Base-by-base conservation (phyloP, 225 moss, liverwort and hornwort species). In the Rhytidiadelphus loreus region DNA sequence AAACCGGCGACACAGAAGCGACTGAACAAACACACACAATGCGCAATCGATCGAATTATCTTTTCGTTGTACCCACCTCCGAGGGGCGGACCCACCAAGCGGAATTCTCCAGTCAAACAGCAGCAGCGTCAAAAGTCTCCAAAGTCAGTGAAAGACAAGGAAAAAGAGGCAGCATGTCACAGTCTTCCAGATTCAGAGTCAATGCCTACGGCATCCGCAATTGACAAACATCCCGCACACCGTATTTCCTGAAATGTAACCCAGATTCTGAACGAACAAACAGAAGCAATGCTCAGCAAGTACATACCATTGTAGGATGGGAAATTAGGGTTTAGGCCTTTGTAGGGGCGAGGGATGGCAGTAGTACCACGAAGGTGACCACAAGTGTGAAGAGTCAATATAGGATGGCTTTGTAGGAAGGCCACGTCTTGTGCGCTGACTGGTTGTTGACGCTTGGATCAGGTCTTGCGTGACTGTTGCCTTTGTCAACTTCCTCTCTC, bases 91-190 rank as follows among this genome's bases (percentile, higher is more conserved):
- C 85, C 85, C 85, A 71, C 72, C 35, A 3, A 73, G 52, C 44
- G 32, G 32, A 48, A 61, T 32, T 43, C 23, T 20, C 6, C 30
- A 83, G 92, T 91, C 89, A 93, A 88, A 77, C 61, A 62, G 64
- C 86, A 71, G 86, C 93, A 77, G 88, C 93, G 88, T 12, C 73
- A 74, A 88, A 90, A 82, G 91, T 81, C 86, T 39, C 26, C 63
- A 92, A 91, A 83, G 85, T 24, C 53, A 35, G 46, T 10, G 55
- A 69, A 86, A 77, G 73, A 5, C 35, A 16, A 75, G 64, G 62
- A 66, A 85, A 89, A 83, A 65, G 48, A 43, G 11, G 10, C 73
- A 30, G n/a, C 43, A 23, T 13, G 85, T 72, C 63, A 7, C 58
- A 37, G 18, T 37, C 75, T 39, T 52, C 53, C 17, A 12, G 37